A percentile compares a stretch with the other conserved stretches of the same genome.
These are phyloP conservation scores for Colletotrichum magnum DNA, from an alignment of 2,329 filamentous ascomycete genomes.

Conservation along the genomic window DNA sequence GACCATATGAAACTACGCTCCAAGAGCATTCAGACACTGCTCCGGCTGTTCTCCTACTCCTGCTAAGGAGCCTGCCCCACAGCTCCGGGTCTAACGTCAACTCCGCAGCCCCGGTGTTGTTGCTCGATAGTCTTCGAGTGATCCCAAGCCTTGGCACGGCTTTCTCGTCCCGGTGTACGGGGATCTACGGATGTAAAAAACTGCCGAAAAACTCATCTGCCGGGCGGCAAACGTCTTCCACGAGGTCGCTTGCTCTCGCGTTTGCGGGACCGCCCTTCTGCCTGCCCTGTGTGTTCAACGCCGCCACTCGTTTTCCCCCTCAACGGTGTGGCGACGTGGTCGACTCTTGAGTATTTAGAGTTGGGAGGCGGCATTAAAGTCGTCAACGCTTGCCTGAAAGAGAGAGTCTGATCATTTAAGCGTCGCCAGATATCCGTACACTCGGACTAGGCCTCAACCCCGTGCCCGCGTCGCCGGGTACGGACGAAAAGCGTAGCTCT, in stretches of 20 bases:
- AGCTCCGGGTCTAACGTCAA: constrained; percentile 23
- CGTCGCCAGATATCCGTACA: no score
- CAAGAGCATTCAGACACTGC: constrained; percentile 9
- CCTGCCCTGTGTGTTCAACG: no score
- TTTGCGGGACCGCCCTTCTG: no score
- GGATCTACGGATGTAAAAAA: background rate
- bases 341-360: no score
- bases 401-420: no score
- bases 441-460: no score
- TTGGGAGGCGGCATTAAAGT: no score
- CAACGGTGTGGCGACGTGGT: no score
- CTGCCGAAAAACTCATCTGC: background rate
- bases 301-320: no score
- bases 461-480: no score
- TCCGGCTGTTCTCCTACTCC: background rate
- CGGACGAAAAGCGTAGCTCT: no score
- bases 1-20: background rate
- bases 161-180: constrained; percentile 1
- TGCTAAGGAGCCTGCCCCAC: constrained; percentile 17
- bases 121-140: constrained; percentile 2
- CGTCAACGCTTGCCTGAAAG: no score
- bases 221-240: constrained; percentile 12
- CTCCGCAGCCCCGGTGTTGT: constrained; percentile 25
- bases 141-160: constrained; percentile 24
- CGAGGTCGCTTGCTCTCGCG: background rate